Percentiles rank a stretch among this genome's conserved stretches.
Conservation (phyloP, 805 yeast species). For the Schizosaccharomyces japonicus region DNA sequence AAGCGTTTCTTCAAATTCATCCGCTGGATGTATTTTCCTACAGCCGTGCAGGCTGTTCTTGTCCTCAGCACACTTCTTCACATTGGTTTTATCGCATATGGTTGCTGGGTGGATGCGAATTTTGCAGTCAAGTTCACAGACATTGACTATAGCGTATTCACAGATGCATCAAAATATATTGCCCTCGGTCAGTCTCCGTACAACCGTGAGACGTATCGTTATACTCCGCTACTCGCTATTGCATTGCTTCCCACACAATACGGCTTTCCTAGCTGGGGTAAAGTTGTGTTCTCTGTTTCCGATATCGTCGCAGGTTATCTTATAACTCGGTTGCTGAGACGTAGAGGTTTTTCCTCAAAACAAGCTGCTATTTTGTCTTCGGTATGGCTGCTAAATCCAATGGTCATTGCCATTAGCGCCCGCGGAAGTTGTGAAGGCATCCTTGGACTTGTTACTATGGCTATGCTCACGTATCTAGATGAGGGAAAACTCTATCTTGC, state of each 20-base stretch:
- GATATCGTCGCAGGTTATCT: slow-evolving; percentile 64
- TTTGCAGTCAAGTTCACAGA: slow-evolving; percentile 76
- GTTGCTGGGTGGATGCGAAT: slow-evolving; percentile 62
- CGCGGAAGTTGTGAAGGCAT: slow-evolving; percentile 86
- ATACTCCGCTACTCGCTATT: slow-evolving; percentile 82
- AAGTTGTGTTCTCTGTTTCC: slow-evolving; percentile 46
- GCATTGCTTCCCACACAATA: slow-evolving; percentile 41
- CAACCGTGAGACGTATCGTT: slow-evolving; percentile 65
- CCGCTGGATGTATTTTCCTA: too few species aligned
- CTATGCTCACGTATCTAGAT: slow-evolving; percentile 20
- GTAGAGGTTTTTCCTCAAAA: slow-evolving; percentile 13
- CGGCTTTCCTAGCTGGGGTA: slow-evolving; percentile 41
- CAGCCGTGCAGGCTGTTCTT: too few species aligned
- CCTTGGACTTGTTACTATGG: slow-evolving; percentile 39
- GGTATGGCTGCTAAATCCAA: slow-evolving; percentile 79
- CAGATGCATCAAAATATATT: slow-evolving; percentile 69
- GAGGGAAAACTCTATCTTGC: slow-evolving; percentile 17
- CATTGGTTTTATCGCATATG: slow-evolving; percentile 45
- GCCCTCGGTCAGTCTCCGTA: slow-evolving; percentile 49
- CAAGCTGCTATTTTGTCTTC: slow-evolving; percentile 25
- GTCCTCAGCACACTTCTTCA: slow-evolving; percentile 19
- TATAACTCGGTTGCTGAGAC: slow-evolving; percentile 22
- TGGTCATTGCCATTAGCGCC: slow-evolving; percentile 80
- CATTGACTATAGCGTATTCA: slow-evolving; percentile 77
- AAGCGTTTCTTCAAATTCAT: too few species aligned